Conservation (phyloP, 331 rosid genomes). For the Pyrus hybrid region DNA sequence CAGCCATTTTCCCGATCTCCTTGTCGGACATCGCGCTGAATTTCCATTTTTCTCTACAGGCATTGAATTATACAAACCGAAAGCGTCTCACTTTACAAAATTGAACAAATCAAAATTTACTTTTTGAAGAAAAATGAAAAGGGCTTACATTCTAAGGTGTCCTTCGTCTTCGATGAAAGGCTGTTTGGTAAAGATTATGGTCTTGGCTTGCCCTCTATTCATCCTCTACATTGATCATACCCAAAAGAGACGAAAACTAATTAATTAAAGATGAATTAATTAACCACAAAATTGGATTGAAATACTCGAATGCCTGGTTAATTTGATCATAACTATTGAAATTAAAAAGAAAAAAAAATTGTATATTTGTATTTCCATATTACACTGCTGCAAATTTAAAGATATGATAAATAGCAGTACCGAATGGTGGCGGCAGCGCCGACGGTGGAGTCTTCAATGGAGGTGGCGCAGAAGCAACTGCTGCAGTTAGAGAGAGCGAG, state of each 20-base stretch:
- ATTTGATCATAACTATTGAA: not conserved
- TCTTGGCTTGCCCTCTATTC: conserved; percentile 36
- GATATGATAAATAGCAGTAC: not conserved
- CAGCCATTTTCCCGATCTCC: conserved; percentile 60
- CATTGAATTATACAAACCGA: not conserved
- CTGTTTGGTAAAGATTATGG: conserved; percentile 58
- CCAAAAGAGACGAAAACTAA: not conserved
- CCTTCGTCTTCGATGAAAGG: conserved; percentile 79
- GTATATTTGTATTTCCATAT: not conserved
- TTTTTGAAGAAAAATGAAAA: not conserved
- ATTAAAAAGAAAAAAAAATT: not conserved
- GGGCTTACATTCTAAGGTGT: conserved; percentile 52
- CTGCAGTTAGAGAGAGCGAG: not conserved
- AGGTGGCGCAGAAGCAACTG: not conserved
- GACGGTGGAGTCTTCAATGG: not conserved
- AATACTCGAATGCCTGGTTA: not conserved
- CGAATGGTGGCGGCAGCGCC: not conserved
- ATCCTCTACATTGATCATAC: conserved; percentile 13
- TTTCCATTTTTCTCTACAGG: conserved; percentile 17
- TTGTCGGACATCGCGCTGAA: conserved; percentile 53
- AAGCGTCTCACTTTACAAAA: not conserved
- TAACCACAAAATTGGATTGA: not conserved
- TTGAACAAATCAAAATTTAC: not conserved
- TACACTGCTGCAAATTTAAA: not conserved
- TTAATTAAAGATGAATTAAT: not conserved